Evolutionary conservation across 495 filamentous ascomycete genomes (phyloP).

Genomic region (Trichoderma gamsii): DNA sequence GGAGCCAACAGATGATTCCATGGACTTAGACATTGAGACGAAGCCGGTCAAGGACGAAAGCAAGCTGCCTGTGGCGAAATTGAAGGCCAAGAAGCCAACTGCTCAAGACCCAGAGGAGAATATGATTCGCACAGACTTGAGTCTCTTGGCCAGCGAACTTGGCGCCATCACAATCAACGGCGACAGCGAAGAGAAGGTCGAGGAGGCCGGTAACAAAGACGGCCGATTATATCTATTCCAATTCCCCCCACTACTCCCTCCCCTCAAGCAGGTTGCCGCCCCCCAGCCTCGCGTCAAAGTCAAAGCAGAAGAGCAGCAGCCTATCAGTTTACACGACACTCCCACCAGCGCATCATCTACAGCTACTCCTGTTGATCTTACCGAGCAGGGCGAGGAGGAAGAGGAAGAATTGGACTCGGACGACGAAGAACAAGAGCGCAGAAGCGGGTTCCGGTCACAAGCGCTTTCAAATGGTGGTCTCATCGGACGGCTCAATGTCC

Average conservation of each 20-base stretch:
- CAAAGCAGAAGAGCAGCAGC: conserved; percentile 26
- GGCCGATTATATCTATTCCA: conserved; percentile 60
- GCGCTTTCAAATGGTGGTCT: conserved; percentile 40
- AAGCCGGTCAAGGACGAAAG: conserved; percentile 20
- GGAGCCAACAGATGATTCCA: conserved; percentile 27
- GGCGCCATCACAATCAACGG: conserved; percentile 27
- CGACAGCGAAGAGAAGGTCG: conserved; percentile 21
- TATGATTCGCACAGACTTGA: conserved; percentile 22
- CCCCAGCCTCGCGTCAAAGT: conserved; percentile 23
- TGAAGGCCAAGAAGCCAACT: conserved; percentile 20
- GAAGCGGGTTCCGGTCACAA: conserved; percentile 22
- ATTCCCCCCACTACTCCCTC: conserved; percentile 55
- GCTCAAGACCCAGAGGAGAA: conserved; percentile 31
- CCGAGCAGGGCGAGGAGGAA: conserved; percentile 28
- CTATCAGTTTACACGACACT: conserved; percentile 23
- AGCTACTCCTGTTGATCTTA: conserved; percentile 28
- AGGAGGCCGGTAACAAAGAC: conserved; percentile 21
- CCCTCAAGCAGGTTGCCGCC: conserved; percentile 30
- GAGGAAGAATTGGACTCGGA: conserved; percentile 26
- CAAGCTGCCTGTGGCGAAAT: conserved; percentile 27
- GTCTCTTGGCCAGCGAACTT: conserved; percentile 29
- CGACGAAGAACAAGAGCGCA: conserved; percentile 21
- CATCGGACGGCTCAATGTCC: conserved; percentile 54
- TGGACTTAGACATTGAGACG: conserved; percentile 34
- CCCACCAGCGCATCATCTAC: conserved; percentile 20